A percentile compares a stretch with the other conserved stretches of the same genome.
Conservation (phyloP, 129 eudicot genomes). For the Deinandra increscens region DNA sequence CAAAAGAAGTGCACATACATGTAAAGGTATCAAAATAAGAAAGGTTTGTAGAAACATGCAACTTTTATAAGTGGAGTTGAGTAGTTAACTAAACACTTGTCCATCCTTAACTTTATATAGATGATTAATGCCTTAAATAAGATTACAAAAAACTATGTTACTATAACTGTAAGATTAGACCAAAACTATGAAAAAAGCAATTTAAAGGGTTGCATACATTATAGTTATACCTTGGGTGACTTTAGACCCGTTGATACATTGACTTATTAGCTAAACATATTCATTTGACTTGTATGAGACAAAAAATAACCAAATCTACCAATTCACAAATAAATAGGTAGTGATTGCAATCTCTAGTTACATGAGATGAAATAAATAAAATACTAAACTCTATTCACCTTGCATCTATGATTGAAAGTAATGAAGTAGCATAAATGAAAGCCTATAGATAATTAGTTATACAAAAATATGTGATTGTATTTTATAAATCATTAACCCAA, state of each 20-base stretch:
- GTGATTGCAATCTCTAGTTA: not conserved
- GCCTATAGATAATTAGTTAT: conserved; percentile 1
- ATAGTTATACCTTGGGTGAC: not conserved
- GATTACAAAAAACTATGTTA: not conserved
- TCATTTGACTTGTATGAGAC: not conserved
- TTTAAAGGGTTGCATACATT: not conserved
- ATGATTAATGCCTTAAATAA: not conserved
- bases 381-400: not conserved
- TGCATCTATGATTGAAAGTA: not conserved
- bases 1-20: conserved; percentile 8
- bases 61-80: too few relatives aligned
- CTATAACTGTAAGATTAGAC: not conserved
- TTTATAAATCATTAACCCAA: not conserved
- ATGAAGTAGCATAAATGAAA: not conserved
- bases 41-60: not conserved
- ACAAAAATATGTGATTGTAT: not conserved
- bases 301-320: not conserved
- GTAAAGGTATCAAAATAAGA: not conserved
- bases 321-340: not conserved
- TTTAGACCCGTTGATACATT: not conserved
- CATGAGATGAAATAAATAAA: not conserved
- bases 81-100: too few relatives aligned
- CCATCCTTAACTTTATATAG: not conserved
- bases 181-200: not conserved
- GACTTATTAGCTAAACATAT: not conserved